Conservation (phyloP, 1,284 basidiomycete genomes). For the Neotropicomus parvogracilis region DNA sequence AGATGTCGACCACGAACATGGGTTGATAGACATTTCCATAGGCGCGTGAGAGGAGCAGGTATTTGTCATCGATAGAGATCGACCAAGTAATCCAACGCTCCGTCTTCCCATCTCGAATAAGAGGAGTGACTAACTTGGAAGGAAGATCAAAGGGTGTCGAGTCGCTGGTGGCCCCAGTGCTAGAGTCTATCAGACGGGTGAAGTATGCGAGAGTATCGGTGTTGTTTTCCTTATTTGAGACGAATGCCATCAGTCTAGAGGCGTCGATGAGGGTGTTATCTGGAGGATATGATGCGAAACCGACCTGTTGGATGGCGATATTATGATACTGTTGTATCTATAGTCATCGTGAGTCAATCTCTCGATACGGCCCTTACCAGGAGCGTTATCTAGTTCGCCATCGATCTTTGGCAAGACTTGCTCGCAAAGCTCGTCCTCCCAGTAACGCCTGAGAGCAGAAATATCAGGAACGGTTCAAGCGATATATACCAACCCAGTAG, state of each 20-base stretch:
- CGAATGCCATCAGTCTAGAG: slow-evolving; percentile 33
- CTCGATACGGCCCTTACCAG: slow-evolving; percentile 37
- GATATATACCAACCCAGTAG: background rate
- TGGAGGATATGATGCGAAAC: background rate
- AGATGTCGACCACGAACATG: slow-evolving; percentile 35
- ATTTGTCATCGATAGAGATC: slow-evolving; percentile 36
- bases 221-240: slow-evolving; percentile 38
- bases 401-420: slow-evolving; percentile 30
- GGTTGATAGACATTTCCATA: slow-evolving; percentile 29
- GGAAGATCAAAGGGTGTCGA: slow-evolving; percentile 27
- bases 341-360: slow-evolving; percentile 36
- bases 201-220: slow-evolving; percentile 35
- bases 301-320: slow-evolving; percentile 36
- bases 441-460: slow-evolving; percentile 36
- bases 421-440: slow-evolving; percentile 33
- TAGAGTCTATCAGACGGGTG: slow-evolving; percentile 28
- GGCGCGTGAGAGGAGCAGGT: slow-evolving; percentile 28
- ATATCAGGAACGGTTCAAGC: background rate
- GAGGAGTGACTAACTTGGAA: slow-evolving; percentile 32
- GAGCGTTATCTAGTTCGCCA: slow-evolving; percentile 35
- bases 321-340: slow-evolving; percentile 25
- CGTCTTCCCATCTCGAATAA: slow-evolving; percentile 28
- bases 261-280: slow-evolving; percentile 5
- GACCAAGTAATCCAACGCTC: slow-evolving; percentile 27
- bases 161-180: slow-evolving; percentile 27